phyloP scores from a whole-genome alignment of 139 green algal species.

The Coccomyxa sp. region DNA sequence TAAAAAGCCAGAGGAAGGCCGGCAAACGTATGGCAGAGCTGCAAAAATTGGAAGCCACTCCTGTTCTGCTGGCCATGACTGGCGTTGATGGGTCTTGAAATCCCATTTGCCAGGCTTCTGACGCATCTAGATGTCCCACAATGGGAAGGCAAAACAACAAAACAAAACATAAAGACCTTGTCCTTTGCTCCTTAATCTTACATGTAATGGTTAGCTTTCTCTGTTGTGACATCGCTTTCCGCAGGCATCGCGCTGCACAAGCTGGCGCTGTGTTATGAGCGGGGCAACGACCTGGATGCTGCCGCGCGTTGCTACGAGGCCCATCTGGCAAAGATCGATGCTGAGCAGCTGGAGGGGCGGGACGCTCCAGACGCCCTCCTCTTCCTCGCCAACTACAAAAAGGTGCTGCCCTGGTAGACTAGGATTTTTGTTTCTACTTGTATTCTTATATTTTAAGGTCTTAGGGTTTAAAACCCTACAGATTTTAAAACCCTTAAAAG shows the following conservation, averaged over 20 bases:
- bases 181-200: no score
- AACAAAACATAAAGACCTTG: no score
- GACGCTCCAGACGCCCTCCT: slow-evolving; percentile 81
- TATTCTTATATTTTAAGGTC: neutral
- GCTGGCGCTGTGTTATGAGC: slow-evolving; percentile 76
- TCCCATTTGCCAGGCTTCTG: neutral
- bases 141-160: no score
- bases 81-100: neutral
- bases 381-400: slow-evolving; percentile 73
- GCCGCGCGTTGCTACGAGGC: slow-evolving; percentile 73
- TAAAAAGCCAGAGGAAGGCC: no score
- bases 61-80: neutral
- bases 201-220: neutral
- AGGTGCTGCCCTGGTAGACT: slow-evolving; percentile 39
- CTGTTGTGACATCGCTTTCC: neutral
- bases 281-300: slow-evolving; percentile 37
- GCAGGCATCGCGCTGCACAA: slow-evolving; percentile 79
- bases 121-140: neutral
- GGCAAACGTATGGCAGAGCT: no score
- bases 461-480: neutral
- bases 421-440: neutral
- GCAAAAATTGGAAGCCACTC: no score
- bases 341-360: slow-evolving; percentile 31
- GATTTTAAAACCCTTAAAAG: neutral
- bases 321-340: slow-evolving; percentile 72